phyloP scores from a whole-genome alignment of 2,329 filamentous ascomycete species.

The Clarireedia sp. region DNA sequence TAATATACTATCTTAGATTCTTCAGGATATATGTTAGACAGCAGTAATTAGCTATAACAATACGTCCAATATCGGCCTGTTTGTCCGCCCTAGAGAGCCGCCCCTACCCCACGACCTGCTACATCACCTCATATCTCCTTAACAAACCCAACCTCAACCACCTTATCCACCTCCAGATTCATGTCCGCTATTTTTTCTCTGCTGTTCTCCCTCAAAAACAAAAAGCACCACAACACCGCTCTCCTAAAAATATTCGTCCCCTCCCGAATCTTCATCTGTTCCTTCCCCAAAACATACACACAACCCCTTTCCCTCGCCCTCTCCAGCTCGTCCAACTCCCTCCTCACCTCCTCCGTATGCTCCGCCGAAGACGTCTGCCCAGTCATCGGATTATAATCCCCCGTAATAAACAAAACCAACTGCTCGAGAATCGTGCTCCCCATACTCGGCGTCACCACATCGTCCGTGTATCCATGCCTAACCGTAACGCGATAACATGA shows the following conservation, averaged over 20 bases:
- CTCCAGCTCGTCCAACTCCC: constrained; percentile 34
- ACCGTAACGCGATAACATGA: constrained; percentile 62
- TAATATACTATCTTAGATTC: too few relatives aligned
- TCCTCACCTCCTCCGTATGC: constrained; percentile 19
- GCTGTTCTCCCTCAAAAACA: constrained; percentile 60
- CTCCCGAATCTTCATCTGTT: constrained; percentile 45
- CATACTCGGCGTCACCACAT: constrained; percentile 58
- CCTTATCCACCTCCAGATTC: constrained; percentile 47
- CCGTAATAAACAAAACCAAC: constrained; percentile 42
- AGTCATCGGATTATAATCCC: constrained; percentile 24
- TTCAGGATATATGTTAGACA: too few relatives aligned
- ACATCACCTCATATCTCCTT: constrained; percentile 46
- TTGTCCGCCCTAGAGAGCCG: too few relatives aligned
- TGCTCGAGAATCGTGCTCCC: constrained; percentile 51
- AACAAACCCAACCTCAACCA: constrained; percentile 63
- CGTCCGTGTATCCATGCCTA: constrained; percentile 66
- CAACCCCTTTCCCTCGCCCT: constrained; percentile 39
- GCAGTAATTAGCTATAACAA: too few relatives aligned
- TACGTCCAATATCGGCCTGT: too few relatives aligned
- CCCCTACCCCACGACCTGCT: too few relatives aligned
- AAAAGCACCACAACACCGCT: constrained; percentile 44
- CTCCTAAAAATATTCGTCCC: constrained; percentile 35
- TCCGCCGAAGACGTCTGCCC: constrained; percentile 6
- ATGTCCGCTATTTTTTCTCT: constrained; percentile 59
- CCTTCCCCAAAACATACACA: constrained; percentile 53